Base-by-base conservation (phyloP, 1,139 yeast species). In the Geotrichum citri-aurantii region DNA sequence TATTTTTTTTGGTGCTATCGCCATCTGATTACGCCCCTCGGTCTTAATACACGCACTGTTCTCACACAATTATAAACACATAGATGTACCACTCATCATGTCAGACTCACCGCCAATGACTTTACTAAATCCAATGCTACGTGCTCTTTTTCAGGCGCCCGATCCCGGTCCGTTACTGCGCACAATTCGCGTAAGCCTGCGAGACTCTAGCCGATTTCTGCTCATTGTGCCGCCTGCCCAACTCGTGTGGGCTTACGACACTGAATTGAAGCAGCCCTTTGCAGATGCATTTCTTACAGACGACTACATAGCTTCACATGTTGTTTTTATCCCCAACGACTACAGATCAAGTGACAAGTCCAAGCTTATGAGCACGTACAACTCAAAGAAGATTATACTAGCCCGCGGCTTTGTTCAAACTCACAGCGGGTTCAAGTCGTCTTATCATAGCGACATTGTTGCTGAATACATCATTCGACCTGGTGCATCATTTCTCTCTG, bases 281-380 rank as follows among this genome's bases (percentile, higher is more conserved):
- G 71, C 70, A 17, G 90, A 86, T 2, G 70, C 85, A 24, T 86
- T 92, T 67, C 80, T 80, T 59, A 79, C 77, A 56, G 85, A 83
- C 54, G 92, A 86, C 31, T 90, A 88, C 68, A 74, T 89, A 8
- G 80, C 81, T 56, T 82, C 91, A 0, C 97, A 90, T 71, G 80
- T 90, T 26, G 71, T 88, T 31, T 74, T 78, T 58, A 64, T 71
- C 3, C 66, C 74, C 1, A 71, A 78, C 8, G 66, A 68, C 48
- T 70, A 78, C 1, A 68, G 79, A 23, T 70, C 77, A 11, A 73
- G 76, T 59, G 67, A 76, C 48, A 69, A 79, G 42, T 73, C 83
- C 1, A 76, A 79, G 61, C 72, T 81, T 33, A 85, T 80, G 67
- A 75, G 75, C 56, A 86, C 95, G 0, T 65, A 85, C 54, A 86